A percentile compares a stretch with the other conserved stretches of the same genome.
phyloP scores from a whole-genome alignment of 352 stramenopile species.

The Aphanomyces cochlioides region DNA sequence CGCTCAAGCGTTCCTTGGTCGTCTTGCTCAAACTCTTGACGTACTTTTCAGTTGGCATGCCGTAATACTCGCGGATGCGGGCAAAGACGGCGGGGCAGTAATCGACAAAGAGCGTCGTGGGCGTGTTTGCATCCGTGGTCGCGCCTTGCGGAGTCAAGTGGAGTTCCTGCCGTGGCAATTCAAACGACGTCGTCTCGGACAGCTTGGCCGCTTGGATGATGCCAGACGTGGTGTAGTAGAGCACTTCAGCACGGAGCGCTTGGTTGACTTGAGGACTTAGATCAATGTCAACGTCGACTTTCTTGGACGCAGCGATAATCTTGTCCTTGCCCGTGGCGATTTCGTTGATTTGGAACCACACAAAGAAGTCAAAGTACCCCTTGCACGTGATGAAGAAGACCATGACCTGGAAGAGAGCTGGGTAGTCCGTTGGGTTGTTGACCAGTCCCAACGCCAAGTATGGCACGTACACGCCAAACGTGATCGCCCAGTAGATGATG shows the following conservation, averaged over 20 bases:
- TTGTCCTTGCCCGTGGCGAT: slow-evolving; percentile 45
- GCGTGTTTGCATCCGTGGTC: slow-evolving; percentile 23
- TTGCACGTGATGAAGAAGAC: slow-evolving; percentile 90
- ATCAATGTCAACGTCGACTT: slow-evolving; percentile 81
- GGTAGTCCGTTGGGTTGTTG: slow-evolving; percentile 39
- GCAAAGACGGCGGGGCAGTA: slow-evolving; percentile 84
- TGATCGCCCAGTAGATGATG: slow-evolving; percentile 87
- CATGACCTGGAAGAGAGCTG: slow-evolving; percentile 71
- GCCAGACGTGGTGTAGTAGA: slow-evolving; percentile 85
- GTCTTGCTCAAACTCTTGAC: slow-evolving; percentile 78
- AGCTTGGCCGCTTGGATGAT: slow-evolving; percentile 84
- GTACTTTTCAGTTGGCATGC: slow-evolving; percentile 77
- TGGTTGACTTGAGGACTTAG: slow-evolving; percentile 83
- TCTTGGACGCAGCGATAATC: slow-evolving; percentile 37
- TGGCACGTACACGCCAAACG: slow-evolving; percentile 80
- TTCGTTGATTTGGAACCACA: slow-evolving; percentile 89
- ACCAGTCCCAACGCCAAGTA: slow-evolving; percentile 59
- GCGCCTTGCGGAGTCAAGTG: slow-evolving; percentile 74
- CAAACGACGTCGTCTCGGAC: slow-evolving; percentile 59
- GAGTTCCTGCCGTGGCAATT: slow-evolving; percentile 69
- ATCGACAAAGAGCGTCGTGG: slow-evolving; percentile 74
- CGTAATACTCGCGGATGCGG: slow-evolving; percentile 81
- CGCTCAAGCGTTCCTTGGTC: slow-evolving; percentile 81
- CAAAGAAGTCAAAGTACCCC: slow-evolving; percentile 85
- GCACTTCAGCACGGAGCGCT: slow-evolving; percentile 74